These are phyloP conservation scores for Lineolata rhizophorae DNA, from an alignment of 495 filamentous ascomycete species.

Conservation along the genomic window DNA sequence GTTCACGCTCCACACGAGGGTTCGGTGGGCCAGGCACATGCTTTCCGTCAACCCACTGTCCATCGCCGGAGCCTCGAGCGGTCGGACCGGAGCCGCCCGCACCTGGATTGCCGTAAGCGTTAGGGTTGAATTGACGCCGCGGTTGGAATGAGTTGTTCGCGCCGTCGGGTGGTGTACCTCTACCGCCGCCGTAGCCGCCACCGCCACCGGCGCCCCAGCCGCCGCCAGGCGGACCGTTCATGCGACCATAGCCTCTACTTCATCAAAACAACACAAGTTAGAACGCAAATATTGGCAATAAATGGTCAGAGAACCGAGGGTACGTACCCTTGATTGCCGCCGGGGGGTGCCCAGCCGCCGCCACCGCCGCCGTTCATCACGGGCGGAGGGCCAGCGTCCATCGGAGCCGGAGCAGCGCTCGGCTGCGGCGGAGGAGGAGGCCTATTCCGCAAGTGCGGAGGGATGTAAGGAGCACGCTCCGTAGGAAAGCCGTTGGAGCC, in stretches of 20 bases:
- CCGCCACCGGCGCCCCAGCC: constrained; percentile 11
- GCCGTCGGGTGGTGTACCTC: constrained; percentile 5
- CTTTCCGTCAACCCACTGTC: constrained; percentile 91
- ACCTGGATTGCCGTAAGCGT: constrained; percentile 45
- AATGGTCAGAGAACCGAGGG: too few relatives aligned
- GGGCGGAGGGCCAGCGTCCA: constrained; percentile 11
- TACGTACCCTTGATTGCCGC: too few relatives aligned
- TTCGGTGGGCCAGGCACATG: constrained; percentile 80
- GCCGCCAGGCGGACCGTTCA: background rate
- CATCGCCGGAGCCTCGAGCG: constrained; percentile 60
- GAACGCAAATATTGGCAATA: too few relatives aligned
- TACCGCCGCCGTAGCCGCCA: constrained; percentile 10
- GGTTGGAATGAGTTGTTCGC: constrained; percentile 16
- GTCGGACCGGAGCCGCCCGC: constrained; percentile 23
- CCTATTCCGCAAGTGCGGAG: constrained; percentile 70
- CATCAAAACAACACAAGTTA: background rate
- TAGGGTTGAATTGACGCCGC: constrained; percentile 33
- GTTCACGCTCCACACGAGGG: constrained; percentile 74
- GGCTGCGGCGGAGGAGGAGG: constrained; percentile 15
- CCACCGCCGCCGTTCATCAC: constrained; percentile 16
- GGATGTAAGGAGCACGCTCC: constrained; percentile 59
- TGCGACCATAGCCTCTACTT: background rate
- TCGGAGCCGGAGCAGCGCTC: constrained; percentile 6
- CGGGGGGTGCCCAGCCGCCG: constrained; percentile 1
- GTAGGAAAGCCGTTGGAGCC: constrained; percentile 14